These are phyloP conservation scores for Cucurbita argyrosperma DNA, from an alignment of 306 rosid genomes.

Conservation along the genomic window DNA sequence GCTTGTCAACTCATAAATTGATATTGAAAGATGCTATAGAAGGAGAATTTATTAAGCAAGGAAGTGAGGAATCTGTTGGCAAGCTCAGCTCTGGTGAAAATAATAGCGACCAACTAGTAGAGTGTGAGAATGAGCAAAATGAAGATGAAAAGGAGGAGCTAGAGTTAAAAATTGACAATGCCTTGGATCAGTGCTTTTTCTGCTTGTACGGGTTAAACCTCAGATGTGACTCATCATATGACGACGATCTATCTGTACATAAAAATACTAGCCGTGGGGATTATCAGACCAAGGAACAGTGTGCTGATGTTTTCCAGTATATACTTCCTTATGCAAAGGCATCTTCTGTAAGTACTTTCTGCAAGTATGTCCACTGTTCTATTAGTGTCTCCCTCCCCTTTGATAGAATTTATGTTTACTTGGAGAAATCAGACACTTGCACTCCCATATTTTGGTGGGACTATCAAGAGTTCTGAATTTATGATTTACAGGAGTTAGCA, in stretches of 20 bases:
- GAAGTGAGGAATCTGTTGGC: constrained; percentile 27
- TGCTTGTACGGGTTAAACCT: constrained; percentile 88
- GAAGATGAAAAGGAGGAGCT: constrained; percentile 92
- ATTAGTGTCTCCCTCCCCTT: neutral
- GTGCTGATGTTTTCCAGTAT: constrained; percentile 91
- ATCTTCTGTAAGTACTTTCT: constrained; percentile 64
- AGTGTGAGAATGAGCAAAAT: constrained; percentile 40
- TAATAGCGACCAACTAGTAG: constrained; percentile 30
- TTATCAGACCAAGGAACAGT: constrained; percentile 90
- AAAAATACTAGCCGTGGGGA: constrained; percentile 92
- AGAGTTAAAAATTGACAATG: constrained; percentile 64
- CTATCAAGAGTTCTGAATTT: neutral
- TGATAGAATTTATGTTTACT: neutral
- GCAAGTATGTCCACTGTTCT: neutral
- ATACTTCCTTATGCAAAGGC: constrained; percentile 92
- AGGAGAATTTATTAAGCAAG: constrained; percentile 29
- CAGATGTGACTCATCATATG: constrained; percentile 79
- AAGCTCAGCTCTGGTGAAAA: constrained; percentile 28
- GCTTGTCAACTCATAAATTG: constrained; percentile 21
- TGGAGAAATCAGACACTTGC: neutral
- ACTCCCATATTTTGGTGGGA: neutral
- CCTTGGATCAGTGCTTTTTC: constrained; percentile 91
- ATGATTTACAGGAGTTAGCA: neutral
- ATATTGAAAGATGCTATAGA: constrained; percentile 29
- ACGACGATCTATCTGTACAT: constrained; percentile 76